Conservation (phyloP, 108 stramenopile genomes). For the Ochromonas danica region DNA sequence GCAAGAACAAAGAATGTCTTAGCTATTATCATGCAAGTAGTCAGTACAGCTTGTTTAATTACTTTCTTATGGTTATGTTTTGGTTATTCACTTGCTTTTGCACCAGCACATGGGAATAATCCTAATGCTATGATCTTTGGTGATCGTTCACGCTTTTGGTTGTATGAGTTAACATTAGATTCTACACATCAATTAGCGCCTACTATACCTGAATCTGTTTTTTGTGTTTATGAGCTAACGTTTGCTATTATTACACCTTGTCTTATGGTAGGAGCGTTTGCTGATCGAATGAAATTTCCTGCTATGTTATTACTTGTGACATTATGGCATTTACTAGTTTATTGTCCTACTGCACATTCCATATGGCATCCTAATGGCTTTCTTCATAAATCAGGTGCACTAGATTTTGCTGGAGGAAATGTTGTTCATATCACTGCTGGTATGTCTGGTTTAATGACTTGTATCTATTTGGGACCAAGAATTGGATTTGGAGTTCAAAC, state of each 20-base stretch:
- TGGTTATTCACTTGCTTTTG: constrained; percentile 17
- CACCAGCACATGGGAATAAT: neutral
- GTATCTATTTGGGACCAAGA: neutral
- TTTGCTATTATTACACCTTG: constrained; percentile 2
- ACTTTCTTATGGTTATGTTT: constrained; percentile 5
- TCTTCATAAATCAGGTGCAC: neutral
- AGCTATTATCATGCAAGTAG: neutral
- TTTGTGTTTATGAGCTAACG: neutral
- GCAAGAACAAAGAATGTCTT: constrained; percentile 23
- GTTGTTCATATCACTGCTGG: constrained; percentile 25
- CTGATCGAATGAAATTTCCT: neutral
- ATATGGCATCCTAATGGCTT: constrained; percentile 6
- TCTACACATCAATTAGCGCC: neutral
- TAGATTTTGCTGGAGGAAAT: constrained; percentile 25
- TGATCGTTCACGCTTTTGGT: neutral
- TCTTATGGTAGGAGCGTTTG: constrained; percentile 8
- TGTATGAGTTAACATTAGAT: neutral
- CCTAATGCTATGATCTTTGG: too few species aligned
- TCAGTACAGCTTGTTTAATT: neutral
- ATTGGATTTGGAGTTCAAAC: neutral
- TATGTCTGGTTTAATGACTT: neutral
- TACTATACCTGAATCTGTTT: neutral
- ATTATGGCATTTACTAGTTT: neutral
- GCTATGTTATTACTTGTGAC: neutral
- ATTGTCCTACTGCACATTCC: constrained; percentile 27